Evolutionary conservation across 306 rosid genomes (phyloP).

Genomic region (Pueraria montana): DNA sequence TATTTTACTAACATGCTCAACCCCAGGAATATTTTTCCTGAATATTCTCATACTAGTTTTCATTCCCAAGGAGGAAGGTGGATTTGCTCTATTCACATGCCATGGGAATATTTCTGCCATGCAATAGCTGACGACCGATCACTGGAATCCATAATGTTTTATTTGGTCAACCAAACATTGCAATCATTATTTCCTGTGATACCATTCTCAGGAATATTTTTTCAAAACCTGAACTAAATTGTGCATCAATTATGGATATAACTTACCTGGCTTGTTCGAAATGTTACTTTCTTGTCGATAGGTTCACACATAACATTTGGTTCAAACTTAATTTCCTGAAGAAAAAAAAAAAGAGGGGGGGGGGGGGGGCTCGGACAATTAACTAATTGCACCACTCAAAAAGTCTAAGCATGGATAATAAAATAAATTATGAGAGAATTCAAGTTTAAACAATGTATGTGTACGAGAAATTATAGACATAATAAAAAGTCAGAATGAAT

Average conservation of each 20-base stretch:
- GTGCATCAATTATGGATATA: conserved; percentile 12
- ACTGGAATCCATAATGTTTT: conserved; percentile 25
- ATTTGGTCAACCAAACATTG: conserved; percentile 4
- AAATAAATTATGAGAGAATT: background rate
- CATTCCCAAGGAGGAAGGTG: background rate
- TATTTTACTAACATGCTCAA: too few relatives aligned
- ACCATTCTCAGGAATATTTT: background rate
- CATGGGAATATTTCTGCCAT: background rate
- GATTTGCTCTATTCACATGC: background rate
- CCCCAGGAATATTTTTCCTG: background rate
- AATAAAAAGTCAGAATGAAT: background rate
- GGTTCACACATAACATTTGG: conserved; percentile 95
- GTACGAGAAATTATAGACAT: background rate
- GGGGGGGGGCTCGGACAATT: conserved; percentile 31
- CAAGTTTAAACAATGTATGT: background rate
- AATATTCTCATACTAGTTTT: background rate
- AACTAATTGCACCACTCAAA: background rate
- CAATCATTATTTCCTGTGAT: conserved; percentile 15
- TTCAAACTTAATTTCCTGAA: conserved; percentile 94
- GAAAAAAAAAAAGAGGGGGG: too few relatives aligned
- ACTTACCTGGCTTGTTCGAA: conserved; percentile 83
- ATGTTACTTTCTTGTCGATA: conserved; percentile 82
- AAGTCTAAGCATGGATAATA: background rate
- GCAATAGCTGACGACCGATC: background rate
- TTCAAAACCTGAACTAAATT: conserved; percentile 13